Conservation (phyloP, 371 early-diverging fungal genomes). For the Mucor irregularis region DNA sequence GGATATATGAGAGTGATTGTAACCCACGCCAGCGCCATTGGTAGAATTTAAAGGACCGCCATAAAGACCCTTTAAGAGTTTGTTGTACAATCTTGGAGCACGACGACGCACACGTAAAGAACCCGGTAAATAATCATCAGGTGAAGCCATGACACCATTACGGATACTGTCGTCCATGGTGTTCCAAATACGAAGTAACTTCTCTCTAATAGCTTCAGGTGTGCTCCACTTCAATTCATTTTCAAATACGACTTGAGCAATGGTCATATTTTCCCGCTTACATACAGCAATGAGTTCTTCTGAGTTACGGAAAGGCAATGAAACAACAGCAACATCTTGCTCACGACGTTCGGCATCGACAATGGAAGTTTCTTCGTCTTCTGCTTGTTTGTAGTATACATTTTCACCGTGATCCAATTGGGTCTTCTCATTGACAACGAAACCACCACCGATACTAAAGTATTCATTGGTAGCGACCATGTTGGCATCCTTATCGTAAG, state of each 20-base stretch:
- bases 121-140: constrained; percentile 74
- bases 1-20: constrained; percentile 29
- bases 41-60: constrained; percentile 33
- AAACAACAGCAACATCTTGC: constrained; percentile 80
- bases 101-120: constrained; percentile 83
- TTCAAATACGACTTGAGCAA: constrained; percentile 94
- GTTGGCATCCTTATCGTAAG: constrained; percentile 76
- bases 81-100: constrained; percentile 86
- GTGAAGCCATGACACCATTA: constrained; percentile 60
- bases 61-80: constrained; percentile 81
- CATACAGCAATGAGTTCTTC: constrained; percentile 81
- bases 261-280: constrained; percentile 80
- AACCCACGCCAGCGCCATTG: constrained; percentile 12
- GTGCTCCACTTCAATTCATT: constrained; percentile 92
- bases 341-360: constrained; percentile 50
- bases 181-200: constrained; percentile 84
- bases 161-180: constrained; percentile 94
- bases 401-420: constrained; percentile 86
- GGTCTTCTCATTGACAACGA: constrained; percentile 91
- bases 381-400: constrained; percentile 74
- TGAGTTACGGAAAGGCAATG: constrained; percentile 85
- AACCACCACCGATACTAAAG: constrained; percentile 95
- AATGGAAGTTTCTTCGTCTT: constrained; percentile 15
- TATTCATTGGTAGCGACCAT: constrained; percentile 92
- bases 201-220: constrained; percentile 73